Conservation (phyloP, 2,329 filamentous ascomycete species). For the Fusarium burgessii region DNA sequence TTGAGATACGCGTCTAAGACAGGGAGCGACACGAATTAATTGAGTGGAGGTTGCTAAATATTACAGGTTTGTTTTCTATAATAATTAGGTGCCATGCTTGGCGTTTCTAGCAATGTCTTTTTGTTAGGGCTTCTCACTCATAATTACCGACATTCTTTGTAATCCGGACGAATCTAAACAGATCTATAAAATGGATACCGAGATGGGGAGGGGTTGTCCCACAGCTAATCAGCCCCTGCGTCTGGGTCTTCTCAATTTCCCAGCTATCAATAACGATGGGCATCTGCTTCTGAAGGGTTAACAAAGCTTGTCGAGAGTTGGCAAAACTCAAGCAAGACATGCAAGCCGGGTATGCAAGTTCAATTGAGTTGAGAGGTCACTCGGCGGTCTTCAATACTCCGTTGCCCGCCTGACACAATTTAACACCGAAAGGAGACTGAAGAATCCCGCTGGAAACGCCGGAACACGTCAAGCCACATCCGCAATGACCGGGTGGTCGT, state of each 20-base stretch:
- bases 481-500: conserved; percentile 16
- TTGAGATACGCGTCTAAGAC: neutral
- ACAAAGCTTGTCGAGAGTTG: neutral
- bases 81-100: conserved; percentile 38
- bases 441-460: conserved; percentile 33
- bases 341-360: neutral
- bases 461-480: conserved; percentile 45
- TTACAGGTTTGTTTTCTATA: conserved; percentile 12
- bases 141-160: conserved; percentile 18
- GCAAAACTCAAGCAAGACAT: neutral
- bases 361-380: neutral
- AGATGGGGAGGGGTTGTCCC: conserved; percentile 37
- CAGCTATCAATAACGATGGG: neutral
- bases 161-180: conserved; percentile 37
- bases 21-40: conserved; percentile 8
- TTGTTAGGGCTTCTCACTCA: conserved; percentile 20
- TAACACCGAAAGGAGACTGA: conserved; percentile 1
- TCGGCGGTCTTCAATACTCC: conserved; percentile 1
- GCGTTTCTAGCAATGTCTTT: conserved; percentile 28
- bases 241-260: conserved; percentile 34
- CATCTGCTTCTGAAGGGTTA: neutral
- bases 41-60: conserved; percentile 24
- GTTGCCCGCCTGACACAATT: conserved; percentile 24
- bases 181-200: conserved; percentile 36
- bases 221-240: conserved; percentile 47